Base-by-base conservation (phyloP, 345 rosid species). In the Lumnitzera racemosa region DNA sequence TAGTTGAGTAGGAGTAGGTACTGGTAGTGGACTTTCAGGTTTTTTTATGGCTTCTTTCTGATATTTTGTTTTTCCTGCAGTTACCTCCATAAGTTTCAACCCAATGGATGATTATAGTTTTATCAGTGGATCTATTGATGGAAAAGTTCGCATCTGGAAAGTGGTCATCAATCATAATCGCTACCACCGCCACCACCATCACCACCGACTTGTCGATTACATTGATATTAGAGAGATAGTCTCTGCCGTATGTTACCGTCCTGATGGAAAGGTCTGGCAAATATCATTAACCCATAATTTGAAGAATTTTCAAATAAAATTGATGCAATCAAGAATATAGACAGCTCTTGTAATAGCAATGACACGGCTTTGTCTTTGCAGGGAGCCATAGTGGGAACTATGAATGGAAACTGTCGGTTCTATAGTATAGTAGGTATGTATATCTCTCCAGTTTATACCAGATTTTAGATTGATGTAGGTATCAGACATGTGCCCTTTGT, bases 81-180 rank as follows among this genome's bases (percentile, higher is more conserved):
- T 83, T 23, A 78, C 85, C 23, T 69, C 74, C 31, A 66, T 83
- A 60, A 76, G 72, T 51, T 83, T 83, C 64, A 80, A 80, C 58
- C 83, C 88, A 11, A 68, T 56, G 60, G 74, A 83, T 72, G 88
- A 72, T 66, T 63, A 78, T 53, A 70, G 63, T 73, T 80, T 80
- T 74, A 61, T 80, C 36, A 83, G 85, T 57, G 85, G 88, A 52
- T 83, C 88, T 25, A 70, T 83, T 53, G 88, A 83, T 53, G 83
- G 88, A 53, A 83, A 83, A 66, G 87, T 86, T 56, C 89, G 96
- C 24, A 76, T 86, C 57, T 89, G 96, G 96, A 83, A 86, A 76
- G 83, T 80, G 24, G 59, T 67, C 15, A 56, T 48, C 24, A 72
- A 83, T 49, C 74, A 53, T 59, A 90, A 36, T 9, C 43, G 7